Percentiles rank a stretch among this genome's conserved stretches.
phyloP scores from a whole-genome alignment of 2,329 filamentous ascomycete species.

The Cercospora nicotianae region DNA sequence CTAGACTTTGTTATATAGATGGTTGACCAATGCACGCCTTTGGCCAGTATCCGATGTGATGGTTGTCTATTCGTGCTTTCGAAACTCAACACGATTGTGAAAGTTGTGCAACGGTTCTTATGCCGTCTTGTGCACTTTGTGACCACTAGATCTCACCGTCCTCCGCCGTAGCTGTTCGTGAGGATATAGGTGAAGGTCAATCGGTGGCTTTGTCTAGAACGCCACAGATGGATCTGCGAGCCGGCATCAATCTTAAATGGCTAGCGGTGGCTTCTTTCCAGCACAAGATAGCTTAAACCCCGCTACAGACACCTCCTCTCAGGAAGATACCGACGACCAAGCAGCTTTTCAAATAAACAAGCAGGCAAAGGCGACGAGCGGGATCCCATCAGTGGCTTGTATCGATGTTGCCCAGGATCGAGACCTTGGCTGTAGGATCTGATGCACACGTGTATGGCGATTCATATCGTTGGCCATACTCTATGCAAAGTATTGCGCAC shows the following conservation, averaged over 20 bases:
- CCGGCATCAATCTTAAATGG: slow-evolving; percentile 5
- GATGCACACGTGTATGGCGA: not conserved
- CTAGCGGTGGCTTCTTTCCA: slow-evolving; percentile 2
- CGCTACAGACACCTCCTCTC: not conserved
- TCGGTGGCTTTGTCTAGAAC: not conserved
- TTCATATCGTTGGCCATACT: not conserved
- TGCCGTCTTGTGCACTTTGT: not conserved
- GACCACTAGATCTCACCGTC: not conserved
- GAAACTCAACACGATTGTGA: not conserved
- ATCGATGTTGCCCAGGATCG: not conserved
- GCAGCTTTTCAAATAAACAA: not conserved
- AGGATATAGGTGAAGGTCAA: not conserved
- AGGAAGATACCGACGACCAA: not conserved
- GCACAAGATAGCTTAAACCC: not conserved
- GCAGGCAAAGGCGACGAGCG: not conserved
- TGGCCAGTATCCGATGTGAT: not conserved
- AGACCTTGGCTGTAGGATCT: not conserved
- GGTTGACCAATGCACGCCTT: not conserved
- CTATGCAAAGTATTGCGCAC: not conserved
- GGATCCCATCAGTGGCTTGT: not conserved
- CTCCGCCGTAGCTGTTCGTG: not conserved
- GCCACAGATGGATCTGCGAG: not conserved
- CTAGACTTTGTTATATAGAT: not conserved
- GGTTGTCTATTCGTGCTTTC: not conserved
- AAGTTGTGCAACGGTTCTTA: not conserved